A percentile compares a stretch with the other conserved stretches of the same genome.
phyloP scores from a whole-genome alignment of 2,329 filamentous ascomycete species.

The Xylariaceae sp. region DNA sequence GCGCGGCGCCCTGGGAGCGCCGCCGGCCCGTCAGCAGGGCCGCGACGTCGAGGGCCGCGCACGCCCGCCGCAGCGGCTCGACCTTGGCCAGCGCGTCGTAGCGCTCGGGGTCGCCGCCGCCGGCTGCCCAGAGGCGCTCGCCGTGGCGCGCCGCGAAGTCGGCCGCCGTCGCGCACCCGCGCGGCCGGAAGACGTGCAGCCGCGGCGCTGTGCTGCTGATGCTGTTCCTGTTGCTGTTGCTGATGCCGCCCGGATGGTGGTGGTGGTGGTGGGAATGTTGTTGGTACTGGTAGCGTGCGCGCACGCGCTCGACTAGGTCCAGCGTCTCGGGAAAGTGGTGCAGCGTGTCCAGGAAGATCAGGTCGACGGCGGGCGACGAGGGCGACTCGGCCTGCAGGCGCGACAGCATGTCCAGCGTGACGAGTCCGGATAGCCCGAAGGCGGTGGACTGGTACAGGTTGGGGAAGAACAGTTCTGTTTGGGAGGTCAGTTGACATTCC shows the following conservation, averaged over 20 bases:
- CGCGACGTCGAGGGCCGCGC: slow-evolving; percentile 59
- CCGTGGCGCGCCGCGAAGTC: slow-evolving; percentile 62
- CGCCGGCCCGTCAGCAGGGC: slow-evolving; percentile 65
- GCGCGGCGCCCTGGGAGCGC: slow-evolving; percentile 62
- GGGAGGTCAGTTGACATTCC: no score
- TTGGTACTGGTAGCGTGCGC: slow-evolving; percentile 52
- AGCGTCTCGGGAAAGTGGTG: slow-evolving; percentile 51
- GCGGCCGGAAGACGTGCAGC: slow-evolving; percentile 63
- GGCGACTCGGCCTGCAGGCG: slow-evolving; percentile 32
- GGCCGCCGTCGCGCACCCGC: slow-evolving; percentile 31
- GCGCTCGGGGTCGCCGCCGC: slow-evolving; percentile 60
- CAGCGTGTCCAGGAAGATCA: slow-evolving; percentile 51
- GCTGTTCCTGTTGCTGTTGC: no score
- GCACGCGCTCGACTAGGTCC: slow-evolving; percentile 49
- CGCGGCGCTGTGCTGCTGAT: no score
- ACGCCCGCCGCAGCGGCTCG: slow-evolving; percentile 66
- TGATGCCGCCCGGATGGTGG: no score
- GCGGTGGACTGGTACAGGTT: slow-evolving; percentile 57
- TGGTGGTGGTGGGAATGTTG: no score
- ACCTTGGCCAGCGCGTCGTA: slow-evolving; percentile 74
- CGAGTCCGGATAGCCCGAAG: slow-evolving; percentile 54
- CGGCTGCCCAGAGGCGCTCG: slow-evolving; percentile 58
- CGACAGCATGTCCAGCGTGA: slow-evolving; percentile 47
- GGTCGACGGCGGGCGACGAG: slow-evolving; percentile 35
- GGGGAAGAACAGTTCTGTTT: slow-evolving; percentile 60